These are phyloP conservation scores for Sporobolomyces roseus DNA, from an alignment of 768 basidiomycete genomes.

Conservation along the genomic window DNA sequence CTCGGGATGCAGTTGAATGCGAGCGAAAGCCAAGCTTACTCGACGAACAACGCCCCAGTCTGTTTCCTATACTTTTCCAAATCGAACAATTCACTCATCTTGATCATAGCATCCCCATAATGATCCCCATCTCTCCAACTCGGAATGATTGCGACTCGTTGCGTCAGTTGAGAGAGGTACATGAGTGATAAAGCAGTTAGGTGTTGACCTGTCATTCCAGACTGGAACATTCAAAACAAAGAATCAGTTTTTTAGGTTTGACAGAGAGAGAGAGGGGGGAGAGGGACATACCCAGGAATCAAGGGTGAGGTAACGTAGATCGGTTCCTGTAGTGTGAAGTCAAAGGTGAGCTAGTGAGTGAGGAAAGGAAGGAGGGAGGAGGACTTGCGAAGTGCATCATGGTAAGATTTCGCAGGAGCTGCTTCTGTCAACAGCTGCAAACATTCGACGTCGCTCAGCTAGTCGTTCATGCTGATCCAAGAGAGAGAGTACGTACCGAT, in stretches of 20 bases:
- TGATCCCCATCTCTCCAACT: slow-evolving; percentile 30
- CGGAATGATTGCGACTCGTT: slow-evolving; percentile 32
- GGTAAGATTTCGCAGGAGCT: slow-evolving; percentile 26
- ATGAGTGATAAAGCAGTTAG: slow-evolving; percentile 21
- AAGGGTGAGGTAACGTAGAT: slow-evolving; percentile 26
- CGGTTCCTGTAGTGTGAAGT: neutral
- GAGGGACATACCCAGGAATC: slow-evolving; percentile 18
- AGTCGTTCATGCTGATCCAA: neutral
- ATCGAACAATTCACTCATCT: slow-evolving; percentile 28
- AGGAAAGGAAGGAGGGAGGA: neutral
- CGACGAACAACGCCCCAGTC: slow-evolving; percentile 25
- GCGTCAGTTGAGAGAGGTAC: slow-evolving; percentile 30
- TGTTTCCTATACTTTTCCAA: slow-evolving; percentile 32
- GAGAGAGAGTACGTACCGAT: neutral
- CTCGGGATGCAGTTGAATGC: neutral
- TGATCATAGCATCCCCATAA: slow-evolving; percentile 36
- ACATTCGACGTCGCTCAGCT: neutral
- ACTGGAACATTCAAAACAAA: neutral
- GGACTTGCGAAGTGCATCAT: slow-evolving; percentile 15
- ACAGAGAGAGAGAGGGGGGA: neutral
- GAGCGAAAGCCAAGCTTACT: neutral
- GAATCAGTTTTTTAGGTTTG: neutral
- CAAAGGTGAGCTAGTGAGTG: neutral
- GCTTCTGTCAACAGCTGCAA: slow-evolving; percentile 15
- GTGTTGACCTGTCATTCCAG: slow-evolving; percentile 29